A percentile compares a stretch with the other conserved stretches of the same genome.
Evolutionary conservation across 768 basidiomycete species (phyloP).

Genomic region (Lentinula aciculospora): DNA sequence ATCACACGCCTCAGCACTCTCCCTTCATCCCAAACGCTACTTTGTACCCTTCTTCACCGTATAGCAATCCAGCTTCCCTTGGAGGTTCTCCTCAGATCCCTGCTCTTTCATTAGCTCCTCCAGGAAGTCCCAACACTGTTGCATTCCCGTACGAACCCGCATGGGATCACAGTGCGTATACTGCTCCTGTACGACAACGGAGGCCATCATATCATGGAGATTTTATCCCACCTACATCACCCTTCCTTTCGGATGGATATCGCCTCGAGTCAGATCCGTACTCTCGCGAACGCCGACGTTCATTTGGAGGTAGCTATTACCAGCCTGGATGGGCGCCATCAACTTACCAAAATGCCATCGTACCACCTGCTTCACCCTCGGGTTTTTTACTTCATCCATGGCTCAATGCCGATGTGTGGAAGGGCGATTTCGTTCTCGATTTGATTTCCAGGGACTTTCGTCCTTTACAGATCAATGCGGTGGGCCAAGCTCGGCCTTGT

Average conservation of each 20-base stretch:
- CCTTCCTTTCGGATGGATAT: constrained; percentile 15
- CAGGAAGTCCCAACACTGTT: constrained; percentile 11
- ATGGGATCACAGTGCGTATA: constrained; percentile 18
- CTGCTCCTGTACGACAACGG: constrained; percentile 23
- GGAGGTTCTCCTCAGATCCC: constrained; percentile 2
- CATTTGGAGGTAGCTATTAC: constrained; percentile 19
- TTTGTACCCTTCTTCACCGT: constrained; percentile 33
- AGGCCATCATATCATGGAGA: constrained; percentile 39
- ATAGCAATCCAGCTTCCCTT: constrained; percentile 13
- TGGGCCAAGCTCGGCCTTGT: constrained; percentile 31
- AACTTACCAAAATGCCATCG: constrained; percentile 11
- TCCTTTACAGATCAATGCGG: constrained; percentile 33
- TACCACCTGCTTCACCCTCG: constrained; percentile 16
- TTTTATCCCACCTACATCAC: constrained; percentile 15
- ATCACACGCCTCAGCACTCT: constrained; percentile 26
- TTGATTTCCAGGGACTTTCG: constrained; percentile 41
- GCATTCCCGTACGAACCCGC: constrained; percentile 15
- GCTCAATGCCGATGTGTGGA: constrained; percentile 45
- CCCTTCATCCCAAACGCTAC: constrained; percentile 38
- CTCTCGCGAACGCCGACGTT: constrained; percentile 15
- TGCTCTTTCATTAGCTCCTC: constrained; percentile 1
- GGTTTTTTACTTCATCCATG: constrained; percentile 37
- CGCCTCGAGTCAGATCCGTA: constrained; percentile 9
- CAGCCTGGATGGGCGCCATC: constrained; percentile 4
- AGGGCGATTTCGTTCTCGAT: constrained; percentile 48